Evolutionary conservation across 768 basidiomycete genomes (phyloP).

Genomic region (Cystobasidium tubakii): DNA sequence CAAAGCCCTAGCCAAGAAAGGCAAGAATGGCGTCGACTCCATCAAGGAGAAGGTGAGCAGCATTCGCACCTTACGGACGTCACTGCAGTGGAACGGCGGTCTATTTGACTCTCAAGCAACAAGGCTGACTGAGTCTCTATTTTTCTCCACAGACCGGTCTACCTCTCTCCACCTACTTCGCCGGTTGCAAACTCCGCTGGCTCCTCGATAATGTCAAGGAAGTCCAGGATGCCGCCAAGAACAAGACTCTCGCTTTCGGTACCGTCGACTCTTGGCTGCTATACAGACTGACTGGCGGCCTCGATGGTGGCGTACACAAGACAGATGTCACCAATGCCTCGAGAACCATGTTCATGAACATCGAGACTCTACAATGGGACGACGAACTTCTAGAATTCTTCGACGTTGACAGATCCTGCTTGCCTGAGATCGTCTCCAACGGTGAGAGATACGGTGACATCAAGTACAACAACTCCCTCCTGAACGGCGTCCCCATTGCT

Average conservation of each 20-base stretch:
- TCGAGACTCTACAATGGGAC: slow-evolving; percentile 76
- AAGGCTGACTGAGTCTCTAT: slow-evolving; percentile 45
- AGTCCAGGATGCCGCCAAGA: slow-evolving; percentile 69
- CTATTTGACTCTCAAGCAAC: no score
- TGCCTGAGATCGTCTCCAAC: slow-evolving; percentile 82
- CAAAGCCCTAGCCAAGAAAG: slow-evolving; percentile 69
- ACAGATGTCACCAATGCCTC: slow-evolving; percentile 94
- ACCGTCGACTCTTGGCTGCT: slow-evolving; percentile 96
- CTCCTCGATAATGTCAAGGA: slow-evolving; percentile 80
- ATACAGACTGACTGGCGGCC: slow-evolving; percentile 67
- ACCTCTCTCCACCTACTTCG: slow-evolving; percentile 72
- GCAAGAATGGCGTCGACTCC: slow-evolving; percentile 62
- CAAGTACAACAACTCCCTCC: slow-evolving; percentile 43
- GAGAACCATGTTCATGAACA: slow-evolving; percentile 83
- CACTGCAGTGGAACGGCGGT: no score
- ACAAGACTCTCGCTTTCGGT: slow-evolving; percentile 78
- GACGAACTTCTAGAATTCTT: slow-evolving; percentile 78
- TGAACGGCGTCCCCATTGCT: slow-evolving; percentile 69
- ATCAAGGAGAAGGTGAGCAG: slow-evolving; percentile 54
- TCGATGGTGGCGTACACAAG: slow-evolving; percentile 64
- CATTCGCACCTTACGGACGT: no score
- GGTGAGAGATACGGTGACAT: slow-evolving; percentile 86
- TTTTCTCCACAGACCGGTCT: slow-evolving; percentile 38
- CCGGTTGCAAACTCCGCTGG: slow-evolving; percentile 62
- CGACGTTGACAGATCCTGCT: slow-evolving; percentile 62